Evolutionary conservation across 176 grass and related monocot genomes (phyloP), one percentile per base, ranked within the genome.

Genomic region (Rhynchospora pubera): DNA sequence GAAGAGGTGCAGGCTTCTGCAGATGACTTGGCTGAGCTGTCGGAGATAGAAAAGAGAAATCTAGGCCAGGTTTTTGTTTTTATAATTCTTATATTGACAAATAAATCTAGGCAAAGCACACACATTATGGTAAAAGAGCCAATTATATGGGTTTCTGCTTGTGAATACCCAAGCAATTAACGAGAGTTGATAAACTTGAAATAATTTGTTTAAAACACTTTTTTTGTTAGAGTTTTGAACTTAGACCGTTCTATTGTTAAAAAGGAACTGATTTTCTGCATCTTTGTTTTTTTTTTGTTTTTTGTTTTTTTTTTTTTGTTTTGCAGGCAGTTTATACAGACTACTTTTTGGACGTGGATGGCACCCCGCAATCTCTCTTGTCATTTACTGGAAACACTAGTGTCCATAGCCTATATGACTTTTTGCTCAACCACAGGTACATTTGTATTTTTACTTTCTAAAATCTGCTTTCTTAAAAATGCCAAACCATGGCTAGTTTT

Each of bases 341-440:
- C 74, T 83, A 89, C 86, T 88, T 89, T 68, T 87, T 85, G 67
- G 90, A 95, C 11, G 87, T 95, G 7, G 96, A 99, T 51, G 88
- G 88, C 82, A 94, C 90, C 3, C 84, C 89, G 5, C 92, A 94
- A 82, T 98, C 96, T 1, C 87, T 99, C 45, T 87, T 99, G 81
- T 87, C 84, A 34, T 94, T 99, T 87, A 73, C 24, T 42, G 91
- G 91, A 80, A 91, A 93, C 6, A 77, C 82, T 81, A 87, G 84
- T 39, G 96, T 99, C 67, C 96, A 99, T 89, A 84, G 88, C 44
- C 84, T 99, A 79, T 95, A 95, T 4, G 92, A 99, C 13, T 78
- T 95, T 86, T 80, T 99, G 55, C 28, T 99, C 83, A 99, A 99
- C 80, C 87, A 99, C 78, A 99, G 87, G 96, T 99, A 90, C 18